phyloP scores from a whole-genome alignment of 495 filamentous ascomycete genomes.

The Lasiosphaeris hirsuta region DNA sequence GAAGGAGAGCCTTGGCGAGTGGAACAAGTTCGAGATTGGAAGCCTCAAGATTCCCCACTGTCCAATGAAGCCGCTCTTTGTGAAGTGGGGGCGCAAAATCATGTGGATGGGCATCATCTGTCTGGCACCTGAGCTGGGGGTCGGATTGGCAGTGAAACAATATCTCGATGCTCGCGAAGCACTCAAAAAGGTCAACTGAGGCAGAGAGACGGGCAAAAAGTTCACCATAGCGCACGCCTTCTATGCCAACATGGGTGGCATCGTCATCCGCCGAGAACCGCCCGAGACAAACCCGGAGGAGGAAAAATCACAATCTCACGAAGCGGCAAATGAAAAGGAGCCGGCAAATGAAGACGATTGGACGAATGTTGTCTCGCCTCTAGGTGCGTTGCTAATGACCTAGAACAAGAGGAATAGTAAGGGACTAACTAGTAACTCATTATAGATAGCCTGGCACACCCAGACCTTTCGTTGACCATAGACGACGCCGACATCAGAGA shows the following conservation, averaged over 20 bases:
- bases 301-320: background rate
- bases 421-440: background rate
- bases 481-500: constrained; percentile 17
- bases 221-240: constrained; percentile 14
- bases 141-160: constrained; percentile 10
- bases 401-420: too few relatives aligned
- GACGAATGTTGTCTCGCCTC: too few relatives aligned
- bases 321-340: too few relatives aligned
- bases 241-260: constrained; percentile 18
- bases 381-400: too few relatives aligned
- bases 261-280: constrained; percentile 1
- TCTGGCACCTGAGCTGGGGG: constrained; percentile 15
- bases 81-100: constrained; percentile 6
- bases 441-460: background rate
- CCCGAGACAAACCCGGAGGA: background rate
- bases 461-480: too few relatives aligned
- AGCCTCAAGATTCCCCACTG: background rate
- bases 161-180: background rate
- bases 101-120: constrained; percentile 13
- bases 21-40: background rate
- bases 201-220: background rate
- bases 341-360: too few relatives aligned
- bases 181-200: background rate
- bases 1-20: constrained; percentile 4
- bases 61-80: background rate